These are phyloP conservation scores for Passiflora organensis DNA, from an alignment of 345 rosid species.

Conservation along the genomic window DNA sequence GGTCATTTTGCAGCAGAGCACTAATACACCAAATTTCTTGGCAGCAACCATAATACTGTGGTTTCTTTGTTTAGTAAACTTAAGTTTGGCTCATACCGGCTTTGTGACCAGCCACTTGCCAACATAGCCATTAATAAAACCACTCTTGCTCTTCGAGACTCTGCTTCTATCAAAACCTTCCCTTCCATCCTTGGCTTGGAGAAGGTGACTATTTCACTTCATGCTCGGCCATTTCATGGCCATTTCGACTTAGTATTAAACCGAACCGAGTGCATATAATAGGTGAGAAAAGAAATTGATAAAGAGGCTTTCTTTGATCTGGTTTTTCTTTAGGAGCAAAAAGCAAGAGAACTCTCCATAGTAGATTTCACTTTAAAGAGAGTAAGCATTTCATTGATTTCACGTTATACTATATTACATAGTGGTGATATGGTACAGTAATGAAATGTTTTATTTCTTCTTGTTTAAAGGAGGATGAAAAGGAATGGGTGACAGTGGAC, in stretches of 20 bases:
- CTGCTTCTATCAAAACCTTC: slow-evolving; percentile 20
- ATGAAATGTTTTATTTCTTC: background rate
- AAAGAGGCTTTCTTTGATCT: background rate
- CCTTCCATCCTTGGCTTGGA: slow-evolving; percentile 16
- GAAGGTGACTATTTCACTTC: background rate
- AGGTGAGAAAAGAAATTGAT: too few species aligned
- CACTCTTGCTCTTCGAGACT: slow-evolving; percentile 15
- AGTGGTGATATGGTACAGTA: background rate
- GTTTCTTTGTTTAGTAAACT: too few species aligned
- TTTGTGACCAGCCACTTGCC: slow-evolving; percentile 25
- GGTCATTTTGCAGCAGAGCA: too few species aligned
- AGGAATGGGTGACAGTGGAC: slow-evolving; percentile 17
- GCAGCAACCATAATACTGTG: too few species aligned
- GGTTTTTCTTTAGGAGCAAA: background rate
- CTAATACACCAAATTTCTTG: too few species aligned
- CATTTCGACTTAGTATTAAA: background rate
- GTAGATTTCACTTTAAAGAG: background rate
- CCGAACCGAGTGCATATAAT: background rate
- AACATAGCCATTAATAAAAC: slow-evolving; percentile 22
- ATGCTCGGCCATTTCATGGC: background rate
- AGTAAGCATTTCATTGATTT: background rate
- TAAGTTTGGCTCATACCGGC: too few species aligned
- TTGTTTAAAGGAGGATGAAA: slow-evolving; percentile 11
- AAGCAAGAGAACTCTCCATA: background rate
- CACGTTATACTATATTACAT: too few species aligned